These are phyloP conservation scores for Ceratorhiza oryzae-sativae DNA, from an alignment of 1,284 basidiomycete species.

Conservation along the genomic window DNA sequence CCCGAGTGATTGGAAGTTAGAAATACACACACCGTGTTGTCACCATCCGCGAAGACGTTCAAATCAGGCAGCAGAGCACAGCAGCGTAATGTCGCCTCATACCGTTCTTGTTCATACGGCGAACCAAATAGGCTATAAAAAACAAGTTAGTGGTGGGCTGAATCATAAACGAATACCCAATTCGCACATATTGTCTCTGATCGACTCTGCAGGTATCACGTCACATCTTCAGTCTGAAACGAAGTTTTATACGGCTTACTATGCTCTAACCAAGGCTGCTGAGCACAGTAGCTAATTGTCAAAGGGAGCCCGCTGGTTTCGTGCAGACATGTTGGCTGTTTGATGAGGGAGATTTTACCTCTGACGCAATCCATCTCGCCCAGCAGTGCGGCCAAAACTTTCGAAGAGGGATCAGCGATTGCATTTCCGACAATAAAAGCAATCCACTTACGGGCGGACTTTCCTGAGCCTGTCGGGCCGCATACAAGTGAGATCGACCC, in stretches of 20 bases:
- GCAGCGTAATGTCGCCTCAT: constrained; percentile 47
- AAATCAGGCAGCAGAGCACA: constrained; percentile 44
- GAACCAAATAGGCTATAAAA: constrained; percentile 51
- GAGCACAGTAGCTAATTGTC: constrained; percentile 38
- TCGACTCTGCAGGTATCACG: not conserved
- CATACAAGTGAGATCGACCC: constrained; percentile 17
- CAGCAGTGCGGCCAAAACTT: constrained; percentile 37
- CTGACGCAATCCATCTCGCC: constrained; percentile 39
- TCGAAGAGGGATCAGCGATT: not conserved
- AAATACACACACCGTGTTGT: constrained; percentile 40
- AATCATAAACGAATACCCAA: not conserved
- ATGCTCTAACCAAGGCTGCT: constrained; percentile 41
- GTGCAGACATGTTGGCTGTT: constrained; percentile 21
- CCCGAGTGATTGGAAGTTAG: too few relatives aligned
- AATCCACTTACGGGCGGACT: constrained; percentile 32
- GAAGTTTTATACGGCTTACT: not conserved
- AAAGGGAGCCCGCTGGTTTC: constrained; percentile 14
- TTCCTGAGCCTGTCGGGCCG: constrained; percentile 38
- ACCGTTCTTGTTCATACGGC: constrained; percentile 49
- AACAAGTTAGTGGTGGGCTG: not conserved
- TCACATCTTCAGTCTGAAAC: not conserved
- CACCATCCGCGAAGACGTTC: constrained; percentile 45
- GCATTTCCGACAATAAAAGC: not conserved
- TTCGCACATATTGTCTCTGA: constrained; percentile 11
- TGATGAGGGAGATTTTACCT: constrained; percentile 37